Base-by-base conservation (phyloP, 1,284 basidiomycete genomes). In the Inonotus hispidus region DNA sequence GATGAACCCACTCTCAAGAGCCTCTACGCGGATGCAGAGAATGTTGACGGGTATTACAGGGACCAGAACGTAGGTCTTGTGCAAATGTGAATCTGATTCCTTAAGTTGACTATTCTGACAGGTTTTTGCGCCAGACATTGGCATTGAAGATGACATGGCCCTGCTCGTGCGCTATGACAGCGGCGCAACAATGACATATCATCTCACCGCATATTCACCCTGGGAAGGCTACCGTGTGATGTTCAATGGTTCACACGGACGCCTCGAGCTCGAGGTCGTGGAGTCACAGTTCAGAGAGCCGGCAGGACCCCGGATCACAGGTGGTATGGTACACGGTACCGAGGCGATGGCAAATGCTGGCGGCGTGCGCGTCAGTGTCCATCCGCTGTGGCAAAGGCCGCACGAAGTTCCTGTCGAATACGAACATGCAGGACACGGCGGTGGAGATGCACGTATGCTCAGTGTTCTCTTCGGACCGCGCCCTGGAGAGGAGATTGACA, bases 131-230 rank as follows among this genome's bases (percentile, higher is more conserved):
- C 73, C 77, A 37, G 77, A 74, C 27, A 81, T 83, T 61, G 77
- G 75, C 1, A 82, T 83, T 62, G 81, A 83, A 68, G 81, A 83
- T 66, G 81, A 82, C 66, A 82, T 82, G 78, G 71, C 75, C 56
- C 73, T 82, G 2, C 71, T 83, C 52, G 79, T 82, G 14, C 74
- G 76, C 49, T 82, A 81, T 68, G 73, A 76, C 61, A 75, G 72
- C 4, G 80, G 78, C 10, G 77, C 75, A 0, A 80, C 76, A n/a
- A 76, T 83, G 76, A 79, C 79, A 6, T 83, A 82, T 66, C 81
- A 82, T 67, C 68, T 83, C 53, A 76, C 75, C 8, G 73, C 75
- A 10, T 76, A 76, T 63, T 77, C 74, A 21, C 74, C 73, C 2
- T 77, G 74, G 78, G 77, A 79, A 71, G 80, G 80, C 14, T 82